phyloP scores from a whole-genome alignment of 2,329 filamentous ascomycete species.

The Colletotrichum godetiae region DNA sequence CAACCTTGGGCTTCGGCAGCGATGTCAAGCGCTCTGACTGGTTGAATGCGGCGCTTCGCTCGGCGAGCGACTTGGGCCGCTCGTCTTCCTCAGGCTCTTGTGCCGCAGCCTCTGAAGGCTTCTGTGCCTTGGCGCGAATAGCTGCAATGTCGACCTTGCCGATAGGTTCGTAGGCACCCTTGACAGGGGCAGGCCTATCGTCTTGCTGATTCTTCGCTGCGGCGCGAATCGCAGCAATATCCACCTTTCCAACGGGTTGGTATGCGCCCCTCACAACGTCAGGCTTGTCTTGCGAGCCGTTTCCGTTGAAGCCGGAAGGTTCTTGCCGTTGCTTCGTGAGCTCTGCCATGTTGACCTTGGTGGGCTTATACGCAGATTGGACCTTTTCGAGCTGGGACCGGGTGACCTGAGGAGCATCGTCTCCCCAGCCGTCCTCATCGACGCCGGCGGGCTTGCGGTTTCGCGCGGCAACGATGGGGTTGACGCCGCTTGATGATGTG shows the following conservation, averaged over 20 bases:
- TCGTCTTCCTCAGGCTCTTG: constrained; percentile 41
- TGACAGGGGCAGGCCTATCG: constrained; percentile 85
- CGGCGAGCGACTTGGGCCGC: constrained; percentile 72
- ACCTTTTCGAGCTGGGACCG: constrained; percentile 92
- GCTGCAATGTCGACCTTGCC: constrained; percentile 98
- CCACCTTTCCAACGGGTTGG: constrained; percentile 96
- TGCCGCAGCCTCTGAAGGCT: constrained; percentile 53
- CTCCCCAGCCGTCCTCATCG: constrained; percentile 93
- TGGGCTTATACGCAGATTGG: constrained; percentile 90
- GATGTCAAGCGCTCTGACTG: constrained; percentile 84
- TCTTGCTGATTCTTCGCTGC: constrained; percentile 78
- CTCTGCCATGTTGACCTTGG: constrained; percentile 92
- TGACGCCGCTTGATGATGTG: constrained; percentile 64
- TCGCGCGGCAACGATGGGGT: constrained; percentile 75
- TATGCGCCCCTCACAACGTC: constrained; percentile 89
- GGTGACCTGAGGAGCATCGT: constrained; percentile 90
- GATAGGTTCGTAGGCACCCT: constrained; percentile 93
- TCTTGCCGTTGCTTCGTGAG: constrained; percentile 80
- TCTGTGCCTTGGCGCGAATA: constrained; percentile 86
- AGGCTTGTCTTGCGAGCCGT: constrained; percentile 51
- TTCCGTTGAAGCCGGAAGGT: constrained; percentile 64
- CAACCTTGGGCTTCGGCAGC: constrained; percentile 93
- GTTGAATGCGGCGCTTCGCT: constrained; percentile 80
- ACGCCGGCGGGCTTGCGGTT: constrained; percentile 69
- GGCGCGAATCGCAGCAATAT: constrained; percentile 89